Evolutionary conservation across 768 basidiomycete genomes (phyloP), one percentile per base, ranked within the genome.

Genomic region (Chalciporus piperatus): DNA sequence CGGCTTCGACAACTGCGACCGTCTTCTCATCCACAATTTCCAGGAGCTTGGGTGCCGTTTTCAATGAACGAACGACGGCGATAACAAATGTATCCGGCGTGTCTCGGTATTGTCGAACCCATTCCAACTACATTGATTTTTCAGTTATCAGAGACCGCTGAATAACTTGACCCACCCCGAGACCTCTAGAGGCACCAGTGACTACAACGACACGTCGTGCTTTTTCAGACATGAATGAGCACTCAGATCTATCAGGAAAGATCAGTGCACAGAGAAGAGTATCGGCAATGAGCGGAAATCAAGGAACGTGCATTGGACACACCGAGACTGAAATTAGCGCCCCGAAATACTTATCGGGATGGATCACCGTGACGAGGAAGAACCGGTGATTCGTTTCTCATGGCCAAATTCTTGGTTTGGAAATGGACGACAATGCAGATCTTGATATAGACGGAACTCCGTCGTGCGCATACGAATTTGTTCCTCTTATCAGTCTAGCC

Each of bases 171-270:
- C 48, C 41, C 19, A 50, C 48, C 14, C 49, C 49, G 25, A 50
- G 42, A 25, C 49, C 49, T 50, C 49, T 43, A n/a, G 49, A 50
- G 16, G 49, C 49, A 27, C 49, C 49, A 38, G 49, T 50, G 42
- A 50, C 35, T 17, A 50, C 49, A 25, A 50, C 35, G 19, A 50
- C 42, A 20, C 42, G 49, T 32, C n/a, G 4, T n/a, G 14, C 35
- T 37, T 37, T 37, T 6, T 1, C 35, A 37, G 35, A 16, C 35
- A 37, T 37, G 35, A 14, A 37, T 16, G n/a, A 37, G 6, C 10
- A 32, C 16, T 16, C 8, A 2, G 35, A 37, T 37, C n/a, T n/a
- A 37, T 16, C n/a, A 14, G 6, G 35, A 37, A 6, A 32, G 3
- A 32, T 12, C n/a, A n/a, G 13, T 32, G 32, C 13, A 32, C 32